Conservation (phyloP, 371 early-diverging fungal genomes). For the Rhizomucor miehei region DNA sequence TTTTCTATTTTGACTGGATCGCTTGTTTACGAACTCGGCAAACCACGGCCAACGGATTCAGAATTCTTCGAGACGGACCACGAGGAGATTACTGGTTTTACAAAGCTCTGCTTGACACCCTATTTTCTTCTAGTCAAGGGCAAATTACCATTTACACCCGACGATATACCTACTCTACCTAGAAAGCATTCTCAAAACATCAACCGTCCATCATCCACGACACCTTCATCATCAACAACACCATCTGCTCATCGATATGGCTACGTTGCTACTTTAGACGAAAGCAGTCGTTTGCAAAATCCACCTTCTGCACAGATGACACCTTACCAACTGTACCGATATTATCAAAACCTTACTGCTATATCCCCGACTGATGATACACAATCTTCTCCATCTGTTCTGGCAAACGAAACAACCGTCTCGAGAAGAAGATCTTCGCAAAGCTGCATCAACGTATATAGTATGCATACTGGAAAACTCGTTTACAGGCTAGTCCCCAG, state of each 20-base stretch:
- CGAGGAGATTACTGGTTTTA: slow-evolving; percentile 29
- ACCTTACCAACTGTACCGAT: slow-evolving; percentile 36
- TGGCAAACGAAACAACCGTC: background rate
- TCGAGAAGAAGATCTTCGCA: slow-evolving; percentile 8
- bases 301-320: slow-evolving; percentile 22
- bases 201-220: background rate
- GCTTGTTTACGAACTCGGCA: slow-evolving; percentile 34
- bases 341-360: slow-evolving; percentile 20
- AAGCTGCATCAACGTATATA: slow-evolving; percentile 58
- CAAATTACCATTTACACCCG: slow-evolving; percentile 11
- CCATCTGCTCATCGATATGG: slow-evolving; percentile 1
- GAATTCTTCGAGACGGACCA: background rate
- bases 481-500: slow-evolving; percentile 36
- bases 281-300: slow-evolving; percentile 2
- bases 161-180: slow-evolving; percentile 9
- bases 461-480: slow-evolving; percentile 47
- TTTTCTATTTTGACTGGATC: slow-evolving; percentile 58
- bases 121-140: slow-evolving; percentile 55
- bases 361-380: background rate
- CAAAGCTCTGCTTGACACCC: slow-evolving; percentile 52
- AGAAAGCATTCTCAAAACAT: background rate
- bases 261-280: slow-evolving; percentile 15
- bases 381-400: background rate
- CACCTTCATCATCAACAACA: slow-evolving; percentile 1
- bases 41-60: background rate